phyloP scores from a whole-genome alignment of 225 moss, liverwort and hornwort species.

The Marchantia paleacea region DNA sequence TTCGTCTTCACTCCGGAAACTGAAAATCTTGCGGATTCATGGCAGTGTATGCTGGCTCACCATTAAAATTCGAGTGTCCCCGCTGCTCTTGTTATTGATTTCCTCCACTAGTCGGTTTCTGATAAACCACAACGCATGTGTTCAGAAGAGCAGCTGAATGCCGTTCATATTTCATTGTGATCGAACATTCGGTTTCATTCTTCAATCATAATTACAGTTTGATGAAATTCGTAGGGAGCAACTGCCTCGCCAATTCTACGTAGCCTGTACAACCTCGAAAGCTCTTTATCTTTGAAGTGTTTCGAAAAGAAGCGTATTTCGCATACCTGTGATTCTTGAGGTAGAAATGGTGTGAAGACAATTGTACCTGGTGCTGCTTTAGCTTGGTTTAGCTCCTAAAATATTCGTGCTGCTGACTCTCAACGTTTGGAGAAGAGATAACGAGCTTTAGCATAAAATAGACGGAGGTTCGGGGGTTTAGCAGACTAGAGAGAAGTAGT shows the following conservation, averaged over 20 bases:
- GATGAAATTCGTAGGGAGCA: too few relatives aligned
- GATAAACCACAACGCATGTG: background rate
- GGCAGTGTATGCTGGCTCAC: constrained; percentile 49
- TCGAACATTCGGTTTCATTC: too few relatives aligned
- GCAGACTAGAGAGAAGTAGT: background rate
- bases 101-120: background rate
- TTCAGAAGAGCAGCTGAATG: background rate
- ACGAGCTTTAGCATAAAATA: background rate
- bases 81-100: too few relatives aligned
- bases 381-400: too few relatives aligned
- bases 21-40: constrained; percentile 57
- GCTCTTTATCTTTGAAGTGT: too few relatives aligned
- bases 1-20: constrained; percentile 71
- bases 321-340: background rate
- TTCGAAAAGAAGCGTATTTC: too few relatives aligned
- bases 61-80: too few relatives aligned
- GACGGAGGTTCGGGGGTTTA: background rate
- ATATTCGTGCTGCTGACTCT: background rate
- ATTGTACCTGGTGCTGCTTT: too few relatives aligned
- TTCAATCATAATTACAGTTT: too few relatives aligned
- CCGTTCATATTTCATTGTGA: background rate
- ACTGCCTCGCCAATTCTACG: too few relatives aligned
- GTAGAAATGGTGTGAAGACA: background rate
- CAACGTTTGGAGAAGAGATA: background rate
- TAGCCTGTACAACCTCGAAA: too few relatives aligned